phyloP scores from a whole-genome alignment of 1,284 basidiomycete species.

The Rugiboletus extremiorientalis region DNA sequence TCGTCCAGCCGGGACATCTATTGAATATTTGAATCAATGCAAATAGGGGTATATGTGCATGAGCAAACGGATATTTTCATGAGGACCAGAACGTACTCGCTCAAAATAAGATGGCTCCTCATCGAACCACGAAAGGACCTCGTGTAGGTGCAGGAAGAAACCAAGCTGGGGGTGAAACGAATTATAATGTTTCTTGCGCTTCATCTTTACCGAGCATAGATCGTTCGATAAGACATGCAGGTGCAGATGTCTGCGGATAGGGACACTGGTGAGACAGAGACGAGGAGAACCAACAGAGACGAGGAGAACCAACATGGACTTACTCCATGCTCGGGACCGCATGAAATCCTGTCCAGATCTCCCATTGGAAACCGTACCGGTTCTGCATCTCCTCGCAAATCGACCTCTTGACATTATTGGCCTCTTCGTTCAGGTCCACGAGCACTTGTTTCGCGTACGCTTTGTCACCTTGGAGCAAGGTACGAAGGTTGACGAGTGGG shows the following conservation, averaged over 20 bases:
- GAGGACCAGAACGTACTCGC: constrained; percentile 41
- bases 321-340: constrained; percentile 78
- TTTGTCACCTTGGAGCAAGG: constrained; percentile 60
- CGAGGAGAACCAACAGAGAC: background rate
- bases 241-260: constrained; percentile 71
- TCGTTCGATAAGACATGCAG: constrained; percentile 88
- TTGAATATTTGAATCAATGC: background rate
- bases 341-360: constrained; percentile 85
- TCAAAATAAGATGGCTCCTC: constrained; percentile 52
- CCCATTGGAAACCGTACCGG: constrained; percentile 80
- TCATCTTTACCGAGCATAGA: constrained; percentile 71
- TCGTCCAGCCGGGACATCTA: constrained; percentile 55
- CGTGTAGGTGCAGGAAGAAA: constrained; percentile 81
- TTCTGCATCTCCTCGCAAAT: constrained; percentile 83
- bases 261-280: background rate
- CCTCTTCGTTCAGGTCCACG: constrained; percentile 55
- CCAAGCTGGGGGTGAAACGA: constrained; percentile 88
- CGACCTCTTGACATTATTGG: constrained; percentile 52
- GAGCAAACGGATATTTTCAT: background rate
- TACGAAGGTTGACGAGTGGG: constrained; percentile 57
- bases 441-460: constrained; percentile 55
- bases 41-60: background rate
- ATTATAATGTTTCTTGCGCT: constrained; percentile 93
- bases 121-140: constrained; percentile 78
- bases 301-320: constrained; percentile 21